Evolutionary conservation across 2,329 filamentous ascomycete species (phyloP).

Genomic region (Dichotomopilus funicola): DNA sequence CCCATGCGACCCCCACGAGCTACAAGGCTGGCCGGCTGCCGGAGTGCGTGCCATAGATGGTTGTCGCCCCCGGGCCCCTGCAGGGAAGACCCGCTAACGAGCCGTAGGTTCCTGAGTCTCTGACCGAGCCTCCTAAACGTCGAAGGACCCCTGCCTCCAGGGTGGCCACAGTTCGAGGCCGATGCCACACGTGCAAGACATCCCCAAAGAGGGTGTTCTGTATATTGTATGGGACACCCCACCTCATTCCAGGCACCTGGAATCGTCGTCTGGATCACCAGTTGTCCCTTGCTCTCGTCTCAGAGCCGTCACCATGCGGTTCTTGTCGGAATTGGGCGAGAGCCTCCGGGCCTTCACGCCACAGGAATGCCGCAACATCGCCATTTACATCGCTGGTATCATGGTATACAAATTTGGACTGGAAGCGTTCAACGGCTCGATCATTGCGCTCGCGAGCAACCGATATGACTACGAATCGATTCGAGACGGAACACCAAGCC

Average conservation of each 20-base stretch:
- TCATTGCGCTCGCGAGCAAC: constrained; percentile 43
- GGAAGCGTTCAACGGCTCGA: constrained; percentile 45
- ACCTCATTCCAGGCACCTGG: not conserved
- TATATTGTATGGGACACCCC: constrained; percentile 9
- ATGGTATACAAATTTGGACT: constrained; percentile 48
- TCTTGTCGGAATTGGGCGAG: constrained; percentile 8
- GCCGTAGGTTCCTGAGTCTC: not conserved
- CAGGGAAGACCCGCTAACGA: not conserved
- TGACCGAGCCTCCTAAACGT: constrained; percentile 1
- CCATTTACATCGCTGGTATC: constrained; percentile 42
- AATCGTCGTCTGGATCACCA: not conserved
- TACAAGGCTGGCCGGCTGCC: not conserved
- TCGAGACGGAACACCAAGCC: constrained; percentile 25
- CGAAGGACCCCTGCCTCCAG: not conserved
- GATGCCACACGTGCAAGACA: not conserved
- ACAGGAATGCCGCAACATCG: constrained; percentile 39
- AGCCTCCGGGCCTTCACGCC: constrained; percentile 22
- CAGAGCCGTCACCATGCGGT: constrained; percentile 14
- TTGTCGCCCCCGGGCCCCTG: not conserved
- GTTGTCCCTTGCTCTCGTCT: not conserved
- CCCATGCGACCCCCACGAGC: not conserved
- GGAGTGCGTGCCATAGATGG: too few species aligned
- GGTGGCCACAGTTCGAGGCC: not conserved
- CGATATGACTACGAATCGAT: constrained; percentile 41
- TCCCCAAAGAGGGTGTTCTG: not conserved